Evolutionary conservation across 441 rosid genomes (phyloP).

Genomic region (Brassica hybrid): DNA sequence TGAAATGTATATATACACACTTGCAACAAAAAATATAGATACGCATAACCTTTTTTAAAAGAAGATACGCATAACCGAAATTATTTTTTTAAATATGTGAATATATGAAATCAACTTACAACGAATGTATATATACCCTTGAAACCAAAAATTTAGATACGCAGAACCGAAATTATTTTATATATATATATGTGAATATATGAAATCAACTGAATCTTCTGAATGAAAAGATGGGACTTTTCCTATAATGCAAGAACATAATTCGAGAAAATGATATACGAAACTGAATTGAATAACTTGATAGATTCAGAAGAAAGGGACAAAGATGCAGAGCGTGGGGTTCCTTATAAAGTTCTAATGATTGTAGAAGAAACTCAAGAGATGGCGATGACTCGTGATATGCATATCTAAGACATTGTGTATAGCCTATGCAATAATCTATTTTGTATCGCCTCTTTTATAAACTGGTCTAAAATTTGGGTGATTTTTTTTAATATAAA

Average conservation of each 20-base stretch:
- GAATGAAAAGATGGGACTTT: constrained; percentile 25
- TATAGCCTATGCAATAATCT: constrained; percentile 32
- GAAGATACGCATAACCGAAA: no score
- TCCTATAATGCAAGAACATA: constrained; percentile 35
- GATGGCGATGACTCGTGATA: constrained; percentile 34
- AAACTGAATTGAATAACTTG: constrained; percentile 16
- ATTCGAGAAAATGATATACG: constrained; percentile 29
- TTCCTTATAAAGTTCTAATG: constrained; percentile 28
- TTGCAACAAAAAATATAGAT: no score
- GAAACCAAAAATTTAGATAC: background rate
- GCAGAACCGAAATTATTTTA: background rate
- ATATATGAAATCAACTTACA: no score
- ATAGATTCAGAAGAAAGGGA: constrained; percentile 34
- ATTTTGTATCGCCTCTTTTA: constrained; percentile 18
- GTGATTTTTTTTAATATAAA: background rate
- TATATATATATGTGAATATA: background rate
- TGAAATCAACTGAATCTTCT: background rate
- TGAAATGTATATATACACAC: no score
- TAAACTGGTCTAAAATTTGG: background rate
- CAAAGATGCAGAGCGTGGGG: constrained; percentile 44
- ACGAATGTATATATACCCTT: no score
- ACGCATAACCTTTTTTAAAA: no score
- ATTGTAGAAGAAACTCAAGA: constrained; percentile 39
- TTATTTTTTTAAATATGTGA: no score
- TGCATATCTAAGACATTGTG: constrained; percentile 14